Percentiles rank a stretch among this genome's conserved stretches.
phyloP scores from a whole-genome alignment of 148 eudicot genomes.

The Vaccinium darrowii region DNA sequence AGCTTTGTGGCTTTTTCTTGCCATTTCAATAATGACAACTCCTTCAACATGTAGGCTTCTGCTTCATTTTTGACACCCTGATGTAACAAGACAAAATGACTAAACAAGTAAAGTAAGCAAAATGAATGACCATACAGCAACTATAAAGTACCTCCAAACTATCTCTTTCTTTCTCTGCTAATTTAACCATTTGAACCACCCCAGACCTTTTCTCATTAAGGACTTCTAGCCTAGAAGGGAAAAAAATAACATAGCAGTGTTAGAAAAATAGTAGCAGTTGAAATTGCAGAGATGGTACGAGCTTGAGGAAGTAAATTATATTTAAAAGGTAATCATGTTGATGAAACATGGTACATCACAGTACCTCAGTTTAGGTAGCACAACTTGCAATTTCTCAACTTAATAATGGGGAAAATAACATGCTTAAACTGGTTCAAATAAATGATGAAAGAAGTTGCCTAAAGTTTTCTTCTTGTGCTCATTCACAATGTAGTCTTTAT shows the following conservation, averaged over 20 bases:
- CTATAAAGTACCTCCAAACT: slow-evolving; percentile 63
- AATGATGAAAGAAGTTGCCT: not conserved
- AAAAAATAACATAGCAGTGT: not conserved
- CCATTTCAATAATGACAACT: slow-evolving; percentile 78
- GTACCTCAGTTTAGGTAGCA: not conserved
- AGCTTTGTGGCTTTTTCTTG: slow-evolving; percentile 85
- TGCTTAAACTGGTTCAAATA: not conserved
- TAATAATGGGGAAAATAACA: not conserved
- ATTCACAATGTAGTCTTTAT: not conserved
- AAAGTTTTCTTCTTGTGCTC: not conserved
- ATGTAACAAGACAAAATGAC: slow-evolving; percentile 1
- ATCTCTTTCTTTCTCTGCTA: slow-evolving; percentile 96
- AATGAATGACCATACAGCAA: not conserved
- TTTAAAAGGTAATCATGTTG: not conserved
- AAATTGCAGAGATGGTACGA: not conserved
- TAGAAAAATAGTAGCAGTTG: not conserved
- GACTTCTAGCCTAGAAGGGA: slow-evolving; percentile 60
- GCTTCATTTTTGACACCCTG: slow-evolving; percentile 96
- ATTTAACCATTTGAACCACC: slow-evolving; percentile 96
- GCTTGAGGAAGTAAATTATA: not conserved
- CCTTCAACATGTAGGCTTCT: slow-evolving; percentile 91
- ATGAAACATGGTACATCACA: not conserved
- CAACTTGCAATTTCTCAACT: too few relatives aligned
- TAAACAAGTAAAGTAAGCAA: not conserved
- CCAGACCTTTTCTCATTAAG: slow-evolving; percentile 90